Conservation (phyloP, 129 eudicot genomes). For the Flaveria trinervia region DNA sequence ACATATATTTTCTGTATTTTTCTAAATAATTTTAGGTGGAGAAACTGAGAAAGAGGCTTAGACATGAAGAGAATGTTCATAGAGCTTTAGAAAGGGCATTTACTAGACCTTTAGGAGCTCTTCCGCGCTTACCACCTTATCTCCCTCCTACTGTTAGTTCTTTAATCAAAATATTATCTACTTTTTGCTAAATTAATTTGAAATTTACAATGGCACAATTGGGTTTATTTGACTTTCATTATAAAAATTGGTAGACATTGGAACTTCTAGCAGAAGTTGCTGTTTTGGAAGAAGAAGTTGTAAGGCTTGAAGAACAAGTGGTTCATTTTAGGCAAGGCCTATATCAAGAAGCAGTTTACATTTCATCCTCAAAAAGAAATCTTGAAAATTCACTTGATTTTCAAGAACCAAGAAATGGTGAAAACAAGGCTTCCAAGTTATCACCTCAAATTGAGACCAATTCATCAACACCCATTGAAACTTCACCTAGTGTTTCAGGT, state of each 20-base stretch:
- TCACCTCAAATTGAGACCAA: constrained; percentile 45
- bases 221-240: background rate
- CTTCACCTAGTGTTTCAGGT: constrained; percentile 42
- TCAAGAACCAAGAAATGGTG: constrained; percentile 42
- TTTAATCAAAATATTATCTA: background rate
- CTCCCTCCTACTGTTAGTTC: constrained; percentile 55
- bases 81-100: constrained; percentile 94
- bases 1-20: background rate
- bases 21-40: constrained; percentile 57
- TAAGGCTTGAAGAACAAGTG: constrained; percentile 91
- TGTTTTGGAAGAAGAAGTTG: constrained; percentile 95
- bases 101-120: constrained; percentile 85
- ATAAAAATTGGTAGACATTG: constrained; percentile 50
- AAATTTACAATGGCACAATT: constrained; percentile 1
- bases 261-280: constrained; percentile 99
- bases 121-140: constrained; percentile 95
- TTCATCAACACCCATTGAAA: constrained; percentile 34
- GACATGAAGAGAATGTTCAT: constrained; percentile 95
- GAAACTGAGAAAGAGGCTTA: constrained; percentile 80
- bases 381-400: constrained; percentile 55
- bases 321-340: constrained; percentile 84
- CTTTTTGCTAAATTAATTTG: background rate
- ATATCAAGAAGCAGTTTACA: constrained; percentile 77
- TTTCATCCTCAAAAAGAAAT: constrained; percentile 67
- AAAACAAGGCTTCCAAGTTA: constrained; percentile 47